Conservation (phyloP, 805 yeast genomes). For the Komagataella pseudopastoris region DNA sequence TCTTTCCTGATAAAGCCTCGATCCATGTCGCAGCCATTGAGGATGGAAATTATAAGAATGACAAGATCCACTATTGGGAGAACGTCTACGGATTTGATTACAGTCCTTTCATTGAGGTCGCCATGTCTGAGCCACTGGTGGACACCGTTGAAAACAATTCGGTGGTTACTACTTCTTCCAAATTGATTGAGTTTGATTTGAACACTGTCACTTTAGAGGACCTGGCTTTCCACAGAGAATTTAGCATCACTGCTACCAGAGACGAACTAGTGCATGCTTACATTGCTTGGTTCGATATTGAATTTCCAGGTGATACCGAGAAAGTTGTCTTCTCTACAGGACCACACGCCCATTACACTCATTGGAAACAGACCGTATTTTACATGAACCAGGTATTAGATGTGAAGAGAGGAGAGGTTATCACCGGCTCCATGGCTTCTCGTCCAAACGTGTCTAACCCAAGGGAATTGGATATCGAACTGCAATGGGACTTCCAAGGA, state of each 20-base stretch:
- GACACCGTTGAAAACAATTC: conserved; percentile 77
- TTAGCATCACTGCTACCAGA: conserved; percentile 59
- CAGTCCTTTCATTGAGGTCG: conserved; percentile 75
- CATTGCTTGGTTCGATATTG: conserved; percentile 91
- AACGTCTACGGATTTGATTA: conserved; percentile 96
- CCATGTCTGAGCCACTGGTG: conserved; percentile 89
- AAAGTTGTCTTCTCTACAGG: conserved; percentile 81
- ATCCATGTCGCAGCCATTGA: conserved; percentile 87
- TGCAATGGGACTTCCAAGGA: conserved; percentile 42
- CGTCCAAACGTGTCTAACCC: conserved; percentile 72
- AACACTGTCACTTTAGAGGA: conserved; percentile 80
- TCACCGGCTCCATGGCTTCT: conserved; percentile 60
- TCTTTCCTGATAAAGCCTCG: conserved; percentile 88
- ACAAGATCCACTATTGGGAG: conserved; percentile 89
- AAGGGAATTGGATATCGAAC: conserved; percentile 78
- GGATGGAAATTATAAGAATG: conserved; percentile 84
- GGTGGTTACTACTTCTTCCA: conserved; percentile 59
- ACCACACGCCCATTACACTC: conserved; percentile 87
- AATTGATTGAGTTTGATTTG: conserved; percentile 73
- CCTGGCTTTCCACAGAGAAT: conserved; percentile 60
- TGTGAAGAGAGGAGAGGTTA: conserved; percentile 59
- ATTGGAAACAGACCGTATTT: conserved; percentile 97
- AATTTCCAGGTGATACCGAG: conserved; percentile 55
- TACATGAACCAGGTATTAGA: conserved; percentile 75
- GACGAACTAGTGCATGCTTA: conserved; percentile 80